phyloP scores from a whole-genome alignment of 192 early-diverging fungal species.

The Chytriomyces sp. region DNA sequence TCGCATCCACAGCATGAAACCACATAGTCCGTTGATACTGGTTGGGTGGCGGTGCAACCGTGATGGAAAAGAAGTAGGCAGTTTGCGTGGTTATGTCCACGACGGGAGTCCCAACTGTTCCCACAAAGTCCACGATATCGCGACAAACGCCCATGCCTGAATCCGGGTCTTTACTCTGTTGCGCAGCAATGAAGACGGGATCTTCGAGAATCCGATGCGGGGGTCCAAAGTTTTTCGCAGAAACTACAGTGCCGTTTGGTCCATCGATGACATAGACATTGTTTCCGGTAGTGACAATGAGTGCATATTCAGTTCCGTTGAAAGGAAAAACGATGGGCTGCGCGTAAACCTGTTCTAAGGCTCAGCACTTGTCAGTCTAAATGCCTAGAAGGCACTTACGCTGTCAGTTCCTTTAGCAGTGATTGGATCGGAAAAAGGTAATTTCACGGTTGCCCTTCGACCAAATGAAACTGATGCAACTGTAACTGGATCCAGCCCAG shows the following conservation, averaged over 20 bases:
- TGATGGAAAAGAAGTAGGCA: constrained; percentile 29
- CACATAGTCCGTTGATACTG: constrained; percentile 3
- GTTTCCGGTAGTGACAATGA: constrained; percentile 20
- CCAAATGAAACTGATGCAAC: neutral
- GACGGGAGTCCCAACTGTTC: constrained; percentile 22
- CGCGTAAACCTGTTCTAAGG: no score
- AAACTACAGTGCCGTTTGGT: neutral
- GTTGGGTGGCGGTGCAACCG: neutral
- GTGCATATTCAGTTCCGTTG: neutral
- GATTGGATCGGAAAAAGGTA: neutral
- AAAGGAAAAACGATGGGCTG: constrained; percentile 21
- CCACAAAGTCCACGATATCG: constrained; percentile 22
- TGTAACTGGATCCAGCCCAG: constrained; percentile 2
- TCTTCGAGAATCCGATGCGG: constrained; percentile 15
- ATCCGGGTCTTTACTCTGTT: constrained; percentile 1
- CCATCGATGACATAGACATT: constrained; percentile 25
- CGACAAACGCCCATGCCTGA: constrained; percentile 1
- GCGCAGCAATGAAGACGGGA: neutral
- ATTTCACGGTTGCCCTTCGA: neutral
- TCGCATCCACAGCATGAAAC: constrained; percentile 26
- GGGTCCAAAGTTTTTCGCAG: constrained; percentile 1
- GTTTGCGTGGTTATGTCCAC: constrained; percentile 13
- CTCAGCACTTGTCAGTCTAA: no score
- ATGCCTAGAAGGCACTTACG: no score
- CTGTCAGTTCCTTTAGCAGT: neutral